Evolutionary conservation across 805 yeast genomes (phyloP).

Genomic region (Saturnispora ahearnii): DNA sequence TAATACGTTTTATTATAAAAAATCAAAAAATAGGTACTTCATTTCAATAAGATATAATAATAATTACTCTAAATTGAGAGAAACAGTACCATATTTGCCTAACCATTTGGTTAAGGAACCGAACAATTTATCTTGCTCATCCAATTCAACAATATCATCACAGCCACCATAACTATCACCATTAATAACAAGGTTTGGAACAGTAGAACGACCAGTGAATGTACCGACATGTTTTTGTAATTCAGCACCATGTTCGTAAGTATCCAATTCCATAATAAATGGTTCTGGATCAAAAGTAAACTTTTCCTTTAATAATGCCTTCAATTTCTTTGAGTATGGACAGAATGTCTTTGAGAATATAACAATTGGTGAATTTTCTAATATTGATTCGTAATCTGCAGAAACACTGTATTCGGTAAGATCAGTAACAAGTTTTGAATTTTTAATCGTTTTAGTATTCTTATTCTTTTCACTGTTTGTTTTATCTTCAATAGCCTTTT

Average conservation of each 20-base stretch:
- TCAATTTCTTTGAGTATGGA: constrained; percentile 70
- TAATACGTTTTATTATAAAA: neutral
- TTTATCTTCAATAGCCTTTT: constrained; percentile 1
- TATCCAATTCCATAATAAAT: constrained; percentile 70
- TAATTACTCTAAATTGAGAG: neutral
- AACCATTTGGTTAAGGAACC: constrained; percentile 48
- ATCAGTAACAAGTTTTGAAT: neutral
- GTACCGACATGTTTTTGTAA: constrained; percentile 65
- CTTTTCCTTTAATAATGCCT: constrained; percentile 50
- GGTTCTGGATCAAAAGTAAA: constrained; percentile 70
- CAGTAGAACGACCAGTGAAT: constrained; percentile 73
- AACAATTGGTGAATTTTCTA: constrained; percentile 56
- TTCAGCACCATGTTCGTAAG: constrained; percentile 63
- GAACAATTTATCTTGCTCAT: constrained; percentile 46
- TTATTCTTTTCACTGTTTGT: constrained; percentile 8
- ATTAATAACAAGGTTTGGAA: constrained; percentile 78
- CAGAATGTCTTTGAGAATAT: constrained; percentile 56
- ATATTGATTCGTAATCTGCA: constrained; percentile 45
- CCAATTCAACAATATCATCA: constrained; percentile 66
- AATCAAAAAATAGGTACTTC: too few relatives aligned
- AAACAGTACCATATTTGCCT: constrained; percentile 35
- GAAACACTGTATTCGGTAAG: constrained; percentile 31
- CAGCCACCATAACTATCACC: constrained; percentile 79
- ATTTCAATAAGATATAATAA: too few relatives aligned
- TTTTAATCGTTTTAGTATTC: constrained; percentile 2